These are phyloP conservation scores for Eucalyptus guilfoylei DNA, from an alignment of 345 rosid species.

Conservation along the genomic window DNA sequence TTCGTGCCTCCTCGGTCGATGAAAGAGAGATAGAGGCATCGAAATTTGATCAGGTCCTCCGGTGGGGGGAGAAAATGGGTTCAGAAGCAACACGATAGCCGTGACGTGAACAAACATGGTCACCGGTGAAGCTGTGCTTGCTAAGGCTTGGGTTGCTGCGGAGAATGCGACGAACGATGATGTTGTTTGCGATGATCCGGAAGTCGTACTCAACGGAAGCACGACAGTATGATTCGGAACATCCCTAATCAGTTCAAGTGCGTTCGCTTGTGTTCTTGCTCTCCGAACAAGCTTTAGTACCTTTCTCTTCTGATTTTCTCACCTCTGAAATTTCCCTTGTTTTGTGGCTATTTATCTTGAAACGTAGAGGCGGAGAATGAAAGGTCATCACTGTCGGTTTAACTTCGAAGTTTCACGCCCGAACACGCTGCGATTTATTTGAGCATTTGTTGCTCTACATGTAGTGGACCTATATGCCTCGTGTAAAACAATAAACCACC, in stretches of 20 bases:
- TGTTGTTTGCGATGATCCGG: not conserved
- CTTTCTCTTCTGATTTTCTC: too few species aligned
- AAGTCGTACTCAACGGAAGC: not conserved
- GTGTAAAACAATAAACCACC: not conserved
- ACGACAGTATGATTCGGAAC: conserved; percentile 32
- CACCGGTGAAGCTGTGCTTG: not conserved
- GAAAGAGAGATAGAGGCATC: not conserved
- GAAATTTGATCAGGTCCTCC: not conserved
- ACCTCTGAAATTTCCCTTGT: not conserved
- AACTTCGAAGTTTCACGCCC: not conserved
- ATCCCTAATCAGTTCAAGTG: conserved; percentile 33
- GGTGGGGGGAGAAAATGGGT: not conserved
- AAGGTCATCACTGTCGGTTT: not conserved
- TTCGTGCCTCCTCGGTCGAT: not conserved
- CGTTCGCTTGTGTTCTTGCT: not conserved
- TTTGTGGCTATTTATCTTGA: not conserved
- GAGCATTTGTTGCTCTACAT: not conserved
- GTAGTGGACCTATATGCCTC: not conserved
- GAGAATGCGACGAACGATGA: not conserved
- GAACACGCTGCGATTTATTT: not conserved
- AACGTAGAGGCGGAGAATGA: not conserved
- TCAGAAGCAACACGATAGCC: not conserved
- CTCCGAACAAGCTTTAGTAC: not conserved
- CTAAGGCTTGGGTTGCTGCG: not conserved
- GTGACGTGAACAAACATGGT: not conserved